phyloP scores from a whole-genome alignment of 192 early-diverging fungal species.

The Coemansia asiatica region DNA sequence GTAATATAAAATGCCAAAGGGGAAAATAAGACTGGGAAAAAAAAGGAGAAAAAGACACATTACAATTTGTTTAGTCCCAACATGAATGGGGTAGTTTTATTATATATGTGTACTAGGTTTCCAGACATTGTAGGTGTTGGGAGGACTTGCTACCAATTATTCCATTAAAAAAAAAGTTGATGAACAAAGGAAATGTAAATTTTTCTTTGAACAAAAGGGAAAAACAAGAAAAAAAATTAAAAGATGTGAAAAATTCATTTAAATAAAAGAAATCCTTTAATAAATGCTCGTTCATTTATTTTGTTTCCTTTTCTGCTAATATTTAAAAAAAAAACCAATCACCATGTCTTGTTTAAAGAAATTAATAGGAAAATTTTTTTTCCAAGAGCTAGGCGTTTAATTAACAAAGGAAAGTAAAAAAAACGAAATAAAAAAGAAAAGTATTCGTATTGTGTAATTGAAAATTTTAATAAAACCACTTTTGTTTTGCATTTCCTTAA shows the following conservation, averaged over 20 bases:
- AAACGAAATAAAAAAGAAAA: neutral
- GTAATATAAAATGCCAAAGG: neutral
- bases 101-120: neutral
- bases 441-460: neutral
- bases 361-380: neutral
- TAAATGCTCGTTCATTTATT: neutral
- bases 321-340: neutral
- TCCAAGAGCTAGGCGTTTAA: neutral
- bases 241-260: neutral
- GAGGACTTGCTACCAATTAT: neutral
- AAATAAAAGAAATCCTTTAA: neutral
- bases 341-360: neutral
- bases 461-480: neutral
- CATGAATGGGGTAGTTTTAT: neutral
- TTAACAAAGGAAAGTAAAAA: neutral
- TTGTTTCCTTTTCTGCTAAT: neutral
- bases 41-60: neutral
- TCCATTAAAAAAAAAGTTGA: neutral
- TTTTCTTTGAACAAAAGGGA: constrained; percentile 2
- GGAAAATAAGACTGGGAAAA: neutral
- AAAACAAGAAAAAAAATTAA: neutral
- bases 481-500: too few species aligned
- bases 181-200: neutral
- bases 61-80: neutral
- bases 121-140: neutral